Conservation (phyloP, 2,329 filamentous ascomycete genomes). For the Graphiopsis chlorocephala region DNA sequence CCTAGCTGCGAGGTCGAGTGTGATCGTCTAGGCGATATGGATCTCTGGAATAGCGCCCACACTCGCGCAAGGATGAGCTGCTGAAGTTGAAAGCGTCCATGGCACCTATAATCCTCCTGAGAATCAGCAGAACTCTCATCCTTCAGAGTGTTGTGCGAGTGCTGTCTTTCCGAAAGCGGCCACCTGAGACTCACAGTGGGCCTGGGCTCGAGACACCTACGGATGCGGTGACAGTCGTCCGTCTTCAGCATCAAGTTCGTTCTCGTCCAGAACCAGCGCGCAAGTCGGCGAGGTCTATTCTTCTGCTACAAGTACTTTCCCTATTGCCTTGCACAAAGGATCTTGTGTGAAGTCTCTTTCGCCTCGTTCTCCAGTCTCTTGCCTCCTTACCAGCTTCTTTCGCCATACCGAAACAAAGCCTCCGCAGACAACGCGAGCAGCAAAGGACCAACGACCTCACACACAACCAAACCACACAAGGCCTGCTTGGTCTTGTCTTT, state of each 20-base stretch:
- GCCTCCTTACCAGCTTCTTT: conserved; percentile 28
- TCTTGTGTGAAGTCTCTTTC: conserved; percentile 31
- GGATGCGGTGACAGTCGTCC: conserved; percentile 33
- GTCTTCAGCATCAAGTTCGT: conserved; percentile 28
- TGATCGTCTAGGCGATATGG: conserved; percentile 31
- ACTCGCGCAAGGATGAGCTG: conserved; percentile 24
- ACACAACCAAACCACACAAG: conserved; percentile 22
- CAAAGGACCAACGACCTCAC: conserved; percentile 22
- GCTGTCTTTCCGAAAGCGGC: conserved; percentile 34
- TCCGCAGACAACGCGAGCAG: conserved; percentile 27
- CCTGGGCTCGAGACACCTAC: conserved; percentile 32
- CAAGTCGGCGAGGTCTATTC: conserved; percentile 4
- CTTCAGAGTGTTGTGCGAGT: conserved; percentile 23
- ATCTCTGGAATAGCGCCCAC: conserved; percentile 24
- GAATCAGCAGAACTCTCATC: conserved; percentile 20
- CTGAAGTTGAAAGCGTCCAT: conserved; percentile 19
- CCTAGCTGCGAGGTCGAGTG: conserved; percentile 26
- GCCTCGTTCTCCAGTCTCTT: conserved; percentile 29
- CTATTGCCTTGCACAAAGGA: conserved; percentile 33
- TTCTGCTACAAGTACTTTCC: conserved; percentile 33
- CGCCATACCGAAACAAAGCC: conserved; percentile 33
- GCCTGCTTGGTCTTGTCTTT: conserved; percentile 21
- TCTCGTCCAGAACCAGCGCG: conserved; percentile 14
- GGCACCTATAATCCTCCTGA: conserved; percentile 24
- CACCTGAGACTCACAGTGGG: conserved; percentile 28